Evolutionary conservation across 2,329 filamentous ascomycete genomes (phyloP).

Genomic region (Colletotrichum sp.): DNA sequence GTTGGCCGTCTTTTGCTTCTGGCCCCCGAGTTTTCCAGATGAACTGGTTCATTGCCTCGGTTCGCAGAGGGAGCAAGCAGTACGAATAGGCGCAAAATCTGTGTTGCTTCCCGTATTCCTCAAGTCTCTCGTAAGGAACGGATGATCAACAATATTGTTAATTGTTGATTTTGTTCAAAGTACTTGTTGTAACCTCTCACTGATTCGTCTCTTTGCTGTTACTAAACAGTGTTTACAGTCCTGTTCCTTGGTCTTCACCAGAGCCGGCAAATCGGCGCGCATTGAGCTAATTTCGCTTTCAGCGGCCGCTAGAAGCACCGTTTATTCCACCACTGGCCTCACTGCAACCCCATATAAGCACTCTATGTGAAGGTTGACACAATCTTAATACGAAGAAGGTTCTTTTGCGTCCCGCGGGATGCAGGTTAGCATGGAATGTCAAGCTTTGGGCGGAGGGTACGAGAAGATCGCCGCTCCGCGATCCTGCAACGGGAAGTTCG

Average conservation of each 20-base stretch:
- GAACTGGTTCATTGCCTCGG: not conserved
- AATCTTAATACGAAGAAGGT: slow-evolving; percentile 11
- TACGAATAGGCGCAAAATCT: not conserved
- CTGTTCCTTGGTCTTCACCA: not conserved
- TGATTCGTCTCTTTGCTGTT: not conserved
- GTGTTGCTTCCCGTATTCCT: not conserved
- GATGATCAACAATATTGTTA: not conserved
- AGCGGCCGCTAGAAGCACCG: not conserved
- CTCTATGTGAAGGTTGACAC: not conserved
- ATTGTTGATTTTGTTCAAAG: not conserved
- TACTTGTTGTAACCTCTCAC: not conserved
- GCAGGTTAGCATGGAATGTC: not conserved
- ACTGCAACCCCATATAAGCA: not conserved
- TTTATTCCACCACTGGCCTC: not conserved
- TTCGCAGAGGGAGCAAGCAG: not conserved
- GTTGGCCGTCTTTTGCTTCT: not conserved
- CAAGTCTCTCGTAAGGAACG: not conserved
- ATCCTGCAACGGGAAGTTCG: not conserved
- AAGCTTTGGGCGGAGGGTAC: not conserved
- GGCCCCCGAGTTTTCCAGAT: not conserved
- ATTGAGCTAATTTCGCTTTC: not conserved
- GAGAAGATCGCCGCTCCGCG: not conserved
- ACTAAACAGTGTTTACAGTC: not conserved
- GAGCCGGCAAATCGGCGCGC: not conserved
- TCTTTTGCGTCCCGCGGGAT: not conserved